Base-by-base conservation (phyloP, 768 basidiomycete species). In the Leccinum incarnatum region DNA sequence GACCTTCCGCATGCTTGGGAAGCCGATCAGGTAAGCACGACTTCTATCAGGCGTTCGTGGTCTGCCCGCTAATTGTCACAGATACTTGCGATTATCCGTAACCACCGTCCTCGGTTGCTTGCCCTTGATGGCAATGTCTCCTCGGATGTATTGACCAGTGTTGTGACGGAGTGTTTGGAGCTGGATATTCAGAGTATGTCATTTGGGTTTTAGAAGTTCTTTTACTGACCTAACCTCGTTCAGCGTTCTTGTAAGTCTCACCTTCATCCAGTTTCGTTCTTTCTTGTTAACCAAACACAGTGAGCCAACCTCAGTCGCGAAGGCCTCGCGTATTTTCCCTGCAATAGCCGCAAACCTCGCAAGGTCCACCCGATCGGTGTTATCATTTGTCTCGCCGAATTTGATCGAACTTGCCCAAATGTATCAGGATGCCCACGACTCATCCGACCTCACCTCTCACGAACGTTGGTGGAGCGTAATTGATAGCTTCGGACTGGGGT, bases 281-380 rank as follows among this genome's bases (percentile, higher is more conserved):
- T 37, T 19, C 48, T 54, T 56, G 52, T 66, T 59, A 36, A 64
- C 36, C 21, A 27, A 51, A 54, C 59, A n/a, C 62, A 92, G 91
- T 71, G 97, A 99, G 73, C 96, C 97, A 1, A 98, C 97, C 1
- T 97, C 95, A 0, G 79, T 88, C n/a, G 74, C 81, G 48, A 98
- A 98, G 75, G 87, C 91, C 0, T 76, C 78, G 2, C 76, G 79
- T 2, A 85, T 98, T 58, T 68, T 97, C 5, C 81, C 85, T 0
- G 85, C 91, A 1, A 72, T 90, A 52, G 69, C 75, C 4, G 72
- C 78, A 14, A 76, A 74, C 32, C 48, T 77, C 7, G 61, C 77
- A 49, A 68, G 68, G 47, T 58, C 55, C 59, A 56, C 62, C 7
- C 65, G 63, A 48, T 68, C 85, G 4, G 83, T 86, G 2, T 75